Percentiles rank a stretch among this genome's conserved stretches.
Evolutionary conservation across 1,284 basidiomycete species (phyloP).

Genomic region (Apiotrichum porosum): DNA sequence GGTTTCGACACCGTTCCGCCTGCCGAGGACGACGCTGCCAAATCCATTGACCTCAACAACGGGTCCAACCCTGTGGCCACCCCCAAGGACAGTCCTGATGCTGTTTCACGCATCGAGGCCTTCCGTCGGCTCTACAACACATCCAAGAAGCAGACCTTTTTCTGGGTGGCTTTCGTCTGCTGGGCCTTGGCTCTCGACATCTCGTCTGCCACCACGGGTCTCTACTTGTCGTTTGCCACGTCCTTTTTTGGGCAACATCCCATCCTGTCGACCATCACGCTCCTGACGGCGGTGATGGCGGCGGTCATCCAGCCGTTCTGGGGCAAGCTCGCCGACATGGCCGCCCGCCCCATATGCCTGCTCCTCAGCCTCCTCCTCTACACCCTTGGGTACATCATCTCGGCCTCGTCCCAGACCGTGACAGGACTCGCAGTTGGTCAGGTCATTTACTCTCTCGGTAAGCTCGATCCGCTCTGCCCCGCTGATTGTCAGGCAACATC

Average conservation of each 20-base stretch:
- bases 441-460: slow-evolving; percentile 39
- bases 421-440: slow-evolving; percentile 34
- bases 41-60: no score
- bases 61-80: no score
- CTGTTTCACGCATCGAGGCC: no score
- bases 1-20: no score
- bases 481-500: slow-evolving; percentile 16
- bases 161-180: no score
- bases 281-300: slow-evolving; percentile 32
- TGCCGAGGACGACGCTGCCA: no score
- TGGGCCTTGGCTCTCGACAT: no score
- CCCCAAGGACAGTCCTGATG: no score
- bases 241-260: slow-evolving; percentile 37
- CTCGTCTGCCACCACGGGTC: no score
- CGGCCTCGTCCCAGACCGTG: slow-evolving; percentile 32
- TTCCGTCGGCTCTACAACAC: no score
- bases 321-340: slow-evolving; percentile 70
- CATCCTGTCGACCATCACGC: slow-evolving; percentile 33
- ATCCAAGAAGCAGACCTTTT: no score
- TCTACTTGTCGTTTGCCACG: slow-evolving; percentile 40
- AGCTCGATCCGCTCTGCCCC: slow-evolving; percentile 40
- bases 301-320: slow-evolving; percentile 72
- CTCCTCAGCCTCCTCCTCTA: slow-evolving; percentile 44
- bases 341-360: slow-evolving; percentile 28
- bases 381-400: slow-evolving; percentile 37